Conservation (phyloP, 768 basidiomycete genomes). For the Boletus bicolor region DNA sequence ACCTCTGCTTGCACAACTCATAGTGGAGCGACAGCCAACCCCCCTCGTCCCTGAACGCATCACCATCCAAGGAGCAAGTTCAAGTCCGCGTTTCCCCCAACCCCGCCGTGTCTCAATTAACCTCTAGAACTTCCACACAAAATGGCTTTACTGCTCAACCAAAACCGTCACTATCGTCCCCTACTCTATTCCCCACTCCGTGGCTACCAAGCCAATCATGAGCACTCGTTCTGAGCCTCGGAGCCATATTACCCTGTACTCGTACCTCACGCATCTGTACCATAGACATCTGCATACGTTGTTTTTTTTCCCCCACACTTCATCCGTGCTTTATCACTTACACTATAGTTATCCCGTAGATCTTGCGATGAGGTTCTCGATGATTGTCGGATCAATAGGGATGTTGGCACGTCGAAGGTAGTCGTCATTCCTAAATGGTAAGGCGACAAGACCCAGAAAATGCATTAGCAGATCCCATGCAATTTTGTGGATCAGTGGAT, state of each 20-base stretch:
- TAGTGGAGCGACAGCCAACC: constrained; percentile 11
- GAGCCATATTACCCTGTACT: constrained; percentile 1
- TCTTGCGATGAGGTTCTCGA: constrained; percentile 37
- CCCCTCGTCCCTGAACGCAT: constrained; percentile 14
- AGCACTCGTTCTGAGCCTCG: background rate
- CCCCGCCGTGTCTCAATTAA: constrained; percentile 3
- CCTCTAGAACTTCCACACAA: constrained; percentile 12
- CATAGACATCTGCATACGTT: constrained; percentile 25
- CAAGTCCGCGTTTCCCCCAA: constrained; percentile 18
- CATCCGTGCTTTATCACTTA: constrained; percentile 6
- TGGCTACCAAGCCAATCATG: constrained; percentile 22
- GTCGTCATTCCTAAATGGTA: constrained; percentile 45
- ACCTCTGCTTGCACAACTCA: background rate
- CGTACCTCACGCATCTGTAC: constrained; percentile 26
- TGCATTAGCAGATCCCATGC: background rate
- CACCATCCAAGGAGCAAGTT: constrained; percentile 28
- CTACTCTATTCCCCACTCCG: constrained; percentile 20
- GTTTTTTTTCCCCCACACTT: background rate
- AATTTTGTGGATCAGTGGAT: background rate
- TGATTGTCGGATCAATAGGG: constrained; percentile 38
- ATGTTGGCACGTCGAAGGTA: constrained; percentile 44
- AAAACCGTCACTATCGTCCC: constrained; percentile 22
- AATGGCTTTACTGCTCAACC: constrained; percentile 16
- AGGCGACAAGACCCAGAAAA: background rate
- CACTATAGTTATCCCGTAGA: constrained; percentile 6